Percentiles rank a stretch among this genome's conserved stretches.
Evolutionary conservation across 164 flowering plant species (phyloP).

Genomic region (Aristolochia fimbriata): DNA sequence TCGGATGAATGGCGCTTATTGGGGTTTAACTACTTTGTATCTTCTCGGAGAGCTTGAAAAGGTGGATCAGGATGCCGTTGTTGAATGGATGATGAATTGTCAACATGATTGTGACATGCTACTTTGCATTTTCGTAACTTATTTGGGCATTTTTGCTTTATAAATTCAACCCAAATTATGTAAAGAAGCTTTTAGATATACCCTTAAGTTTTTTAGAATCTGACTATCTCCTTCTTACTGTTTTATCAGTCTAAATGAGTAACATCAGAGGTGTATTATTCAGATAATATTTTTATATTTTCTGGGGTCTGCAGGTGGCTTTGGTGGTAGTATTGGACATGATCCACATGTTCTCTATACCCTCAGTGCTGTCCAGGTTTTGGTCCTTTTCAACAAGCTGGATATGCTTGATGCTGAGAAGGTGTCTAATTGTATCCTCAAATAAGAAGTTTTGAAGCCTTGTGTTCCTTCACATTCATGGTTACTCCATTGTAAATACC

Average conservation of each 20-base stretch:
- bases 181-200: no score
- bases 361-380: constrained; percentile 77
- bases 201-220: no score
- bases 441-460: no score
- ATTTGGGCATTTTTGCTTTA: no score
- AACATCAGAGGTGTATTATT: no score
- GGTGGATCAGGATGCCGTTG: constrained; percentile 59
- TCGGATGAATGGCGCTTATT: constrained; percentile 87
- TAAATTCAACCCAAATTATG: no score
- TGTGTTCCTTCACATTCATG: no score
- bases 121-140: neutral
- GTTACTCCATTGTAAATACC: no score
- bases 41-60: constrained; percentile 54
- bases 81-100: constrained; percentile 79
- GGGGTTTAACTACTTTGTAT: constrained; percentile 85
- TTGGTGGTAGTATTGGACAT: constrained; percentile 85
- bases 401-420: constrained; percentile 63
- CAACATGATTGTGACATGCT: constrained; percentile 77
- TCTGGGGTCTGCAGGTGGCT: constrained; percentile 53
- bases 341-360: constrained; percentile 82
- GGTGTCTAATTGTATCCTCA: constrained; percentile 74
- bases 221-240: no score
- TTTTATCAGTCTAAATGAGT: no score
- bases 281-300: neutral
- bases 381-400: constrained; percentile 72